These are phyloP conservation scores for Trematosphaeria pertusa DNA, from an alignment of 2,329 filamentous ascomycete genomes.

Conservation along the genomic window DNA sequence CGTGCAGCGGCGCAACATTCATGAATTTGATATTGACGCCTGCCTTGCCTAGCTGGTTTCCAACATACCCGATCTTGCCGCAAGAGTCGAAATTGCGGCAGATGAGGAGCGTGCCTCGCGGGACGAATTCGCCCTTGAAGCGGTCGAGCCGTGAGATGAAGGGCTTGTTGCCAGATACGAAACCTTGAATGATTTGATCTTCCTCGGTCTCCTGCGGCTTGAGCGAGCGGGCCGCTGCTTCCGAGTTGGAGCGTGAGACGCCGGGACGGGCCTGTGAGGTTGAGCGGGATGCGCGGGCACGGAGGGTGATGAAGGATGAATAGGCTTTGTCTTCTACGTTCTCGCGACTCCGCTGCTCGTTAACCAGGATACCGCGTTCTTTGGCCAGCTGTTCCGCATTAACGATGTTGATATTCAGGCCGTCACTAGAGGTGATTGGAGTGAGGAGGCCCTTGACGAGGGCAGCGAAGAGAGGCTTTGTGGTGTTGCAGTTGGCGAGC, in stretches of 20 bases:
- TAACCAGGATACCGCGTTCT: slow-evolving; percentile 79
- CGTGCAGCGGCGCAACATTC: slow-evolving; percentile 70
- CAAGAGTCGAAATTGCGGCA: slow-evolving; percentile 82
- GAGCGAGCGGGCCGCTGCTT: slow-evolving; percentile 24
- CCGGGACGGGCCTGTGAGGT: slow-evolving; percentile 37
- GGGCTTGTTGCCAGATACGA: slow-evolving; percentile 67
- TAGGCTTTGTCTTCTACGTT: slow-evolving; percentile 67
- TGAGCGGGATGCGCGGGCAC: slow-evolving; percentile 57
- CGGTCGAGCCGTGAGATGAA: slow-evolving; percentile 77
- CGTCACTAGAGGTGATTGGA: slow-evolving; percentile 71
- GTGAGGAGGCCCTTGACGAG: slow-evolving; percentile 77
- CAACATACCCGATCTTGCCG: slow-evolving; percentile 83
- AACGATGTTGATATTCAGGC: slow-evolving; percentile 79
- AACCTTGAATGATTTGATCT: slow-evolving; percentile 68
- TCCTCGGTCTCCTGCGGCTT: slow-evolving; percentile 25
- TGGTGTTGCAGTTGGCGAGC: slow-evolving; percentile 73
- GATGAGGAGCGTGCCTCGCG: slow-evolving; percentile 76
- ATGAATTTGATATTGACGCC: slow-evolving; percentile 83
- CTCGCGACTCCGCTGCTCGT: slow-evolving; percentile 72
- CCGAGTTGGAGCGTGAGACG: slow-evolving; percentile 34
- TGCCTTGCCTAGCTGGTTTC: slow-evolving; percentile 70
- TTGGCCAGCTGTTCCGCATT: slow-evolving; percentile 78
- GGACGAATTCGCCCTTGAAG: slow-evolving; percentile 76
- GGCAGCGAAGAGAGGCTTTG: slow-evolving; percentile 79
- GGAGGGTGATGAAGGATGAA: slow-evolving; percentile 73